These are phyloP conservation scores for Gaeumannomyces sp. DNA, from an alignment of 2,329 filamentous ascomycete species.

Conservation along the genomic window DNA sequence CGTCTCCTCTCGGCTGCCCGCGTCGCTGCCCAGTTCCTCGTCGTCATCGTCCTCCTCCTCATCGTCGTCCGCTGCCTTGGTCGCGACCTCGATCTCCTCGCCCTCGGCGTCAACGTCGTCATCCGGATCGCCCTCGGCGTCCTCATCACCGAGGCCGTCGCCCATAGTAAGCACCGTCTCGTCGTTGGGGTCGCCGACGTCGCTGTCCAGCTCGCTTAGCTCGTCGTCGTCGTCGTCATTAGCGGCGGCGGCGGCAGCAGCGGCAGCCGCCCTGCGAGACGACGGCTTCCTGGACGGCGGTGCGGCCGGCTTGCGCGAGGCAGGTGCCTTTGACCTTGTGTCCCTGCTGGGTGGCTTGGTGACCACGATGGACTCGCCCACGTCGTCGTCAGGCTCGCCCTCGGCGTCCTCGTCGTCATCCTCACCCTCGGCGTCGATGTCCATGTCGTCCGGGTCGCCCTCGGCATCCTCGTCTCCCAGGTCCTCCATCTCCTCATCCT, in stretches of 20 bases:
- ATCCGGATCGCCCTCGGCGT: slow-evolving; percentile 39
- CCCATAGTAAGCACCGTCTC: slow-evolving; percentile 31
- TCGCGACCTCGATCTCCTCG: slow-evolving; percentile 30
- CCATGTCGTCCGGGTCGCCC: slow-evolving; percentile 22
- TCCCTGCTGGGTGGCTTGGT: slow-evolving; percentile 14
- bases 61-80: slow-evolving; percentile 28
- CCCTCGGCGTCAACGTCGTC: slow-evolving; percentile 35
- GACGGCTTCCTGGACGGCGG: slow-evolving; percentile 1
- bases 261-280: neutral
- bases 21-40: slow-evolving; percentile 22
- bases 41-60: slow-evolving; percentile 36
- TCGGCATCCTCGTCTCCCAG: slow-evolving; percentile 26
- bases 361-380: slow-evolving; percentile 23
- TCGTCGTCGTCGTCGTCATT: slow-evolving; percentile 50
- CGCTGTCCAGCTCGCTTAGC: slow-evolving; percentile 50
- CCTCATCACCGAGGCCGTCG: slow-evolving; percentile 24
- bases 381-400: slow-evolving; percentile 33
- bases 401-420: slow-evolving; percentile 35
- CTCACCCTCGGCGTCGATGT: slow-evolving; percentile 29
- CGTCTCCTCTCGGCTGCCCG: slow-evolving; percentile 41
- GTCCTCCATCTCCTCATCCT: slow-evolving; percentile 33
- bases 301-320: neutral
- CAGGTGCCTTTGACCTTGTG: neutral
- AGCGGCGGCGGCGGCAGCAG: slow-evolving; percentile 2
- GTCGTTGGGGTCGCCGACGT: slow-evolving; percentile 37